Evolutionary conservation across 768 basidiomycete species (phyloP), one percentile per base, ranked within the genome.

Genomic region (Clathrus columnatus): DNA sequence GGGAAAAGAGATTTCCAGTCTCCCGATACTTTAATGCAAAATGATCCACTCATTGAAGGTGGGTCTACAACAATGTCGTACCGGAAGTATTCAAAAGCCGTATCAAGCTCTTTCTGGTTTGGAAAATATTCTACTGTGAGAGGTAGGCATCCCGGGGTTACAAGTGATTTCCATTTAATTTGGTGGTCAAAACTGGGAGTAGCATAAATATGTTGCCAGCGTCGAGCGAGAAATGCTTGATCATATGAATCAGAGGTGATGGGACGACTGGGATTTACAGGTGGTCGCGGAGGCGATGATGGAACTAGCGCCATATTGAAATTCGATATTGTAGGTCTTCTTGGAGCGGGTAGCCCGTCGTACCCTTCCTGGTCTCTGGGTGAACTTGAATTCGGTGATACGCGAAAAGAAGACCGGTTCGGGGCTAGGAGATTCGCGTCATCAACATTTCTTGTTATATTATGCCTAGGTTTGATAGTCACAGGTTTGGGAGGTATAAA

Each of bases 91-190:
- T 89, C 83, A 65, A 86, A 93, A 11, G 82, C 78, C 3, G 79
- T 76, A 57, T 90, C 84, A 6, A 92, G 73, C 65, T 94, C 87
- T 21, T 82, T 72, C 18, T 74, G 74, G 8, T 82, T 78, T 0
- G 95, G 94, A 60, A 95, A 84, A 63, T 91, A 82, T 63, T 95
- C 93, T 11, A 88, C 85, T 0, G 93, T 93, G 50, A 98, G 76
- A 5, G 95, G 95, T 1, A 97, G 77, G 62, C 90, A 94, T 10
- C 83, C 80, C 0, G 94, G 93, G 0, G 88, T 86, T 50, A 84
- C 77, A 65, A 93, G 83, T 8, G 84, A 84, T 60, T 80, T 82
- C 95, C 95, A 98, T 66, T 97, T 96, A 68, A 93, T 78, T 45
- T 94, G 85, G 58, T 92, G 83, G 66, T 91, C 87, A 65, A 81